Evolutionary conservation across 805 yeast genomes (phyloP), one percentile per base, ranked within the genome.

Genomic region (Candida maesae): DNA sequence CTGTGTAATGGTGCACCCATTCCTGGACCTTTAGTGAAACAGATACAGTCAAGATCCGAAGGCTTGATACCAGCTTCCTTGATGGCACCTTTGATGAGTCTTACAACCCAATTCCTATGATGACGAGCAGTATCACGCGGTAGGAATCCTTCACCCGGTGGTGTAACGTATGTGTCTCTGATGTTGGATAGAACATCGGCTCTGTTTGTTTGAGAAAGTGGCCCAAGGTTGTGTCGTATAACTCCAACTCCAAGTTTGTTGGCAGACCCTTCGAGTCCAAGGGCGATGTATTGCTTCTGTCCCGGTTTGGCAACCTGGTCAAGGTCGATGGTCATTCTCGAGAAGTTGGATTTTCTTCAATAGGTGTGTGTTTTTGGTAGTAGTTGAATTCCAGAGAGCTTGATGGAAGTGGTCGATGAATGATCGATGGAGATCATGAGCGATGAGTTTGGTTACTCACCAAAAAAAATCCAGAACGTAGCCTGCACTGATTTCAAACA

Each of bases 1-100:
- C 91, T 79, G 53, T 93, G 95, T 39, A 93, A 66, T 0, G 99
- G 99, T 1, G 98, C 98, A 3, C 99, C 99, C 98, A 93, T 93
- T 1, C 99, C 99, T 1, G 99, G 99, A 5, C 99, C 99, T 63
- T 85, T 95, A 1, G 99, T 93, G 61, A 93, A 93, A 61, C 96
- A 88, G 36, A 93, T 84, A 36, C 85, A 81, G 62, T 84, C 90
- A 6, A 83, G 56, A 34, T 84, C 84, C 8, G 51, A 45, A 11
- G 66, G 64, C 2, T 53, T 50, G 6, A 87, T 55, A 0, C 65
- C 61, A 2, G 95, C 82, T 31, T 81, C 90, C 2, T 60, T 59
- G 31, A 93, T 55, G 0, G 98, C 84, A 23, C 56, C 55, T 52
- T 78, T 79, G 28, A 88, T 78, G 17, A 90, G 64, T 42, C 97